These are phyloP conservation scores for Ophiorrhiza pumila DNA, from an alignment of 257 asterid species.

Conservation along the genomic window DNA sequence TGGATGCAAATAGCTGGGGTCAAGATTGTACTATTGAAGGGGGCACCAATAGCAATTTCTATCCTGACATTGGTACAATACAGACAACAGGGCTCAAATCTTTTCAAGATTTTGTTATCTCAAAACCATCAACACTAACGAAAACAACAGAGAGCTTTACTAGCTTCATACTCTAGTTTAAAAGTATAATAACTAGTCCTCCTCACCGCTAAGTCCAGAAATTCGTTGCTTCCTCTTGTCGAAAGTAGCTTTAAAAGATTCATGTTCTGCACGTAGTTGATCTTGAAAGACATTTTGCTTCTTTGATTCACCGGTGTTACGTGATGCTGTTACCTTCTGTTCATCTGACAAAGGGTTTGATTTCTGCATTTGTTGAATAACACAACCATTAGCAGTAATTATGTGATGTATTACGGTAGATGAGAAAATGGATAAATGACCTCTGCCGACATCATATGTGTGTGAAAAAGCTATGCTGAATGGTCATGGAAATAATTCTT, in stretches of 20 bases:
- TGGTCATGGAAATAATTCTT: too few relatives aligned
- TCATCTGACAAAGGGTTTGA: conserved; percentile 74
- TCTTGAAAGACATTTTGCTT: conserved; percentile 58
- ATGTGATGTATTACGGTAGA: not conserved
- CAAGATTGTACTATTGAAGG: too few relatives aligned
- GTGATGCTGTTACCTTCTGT: conserved; percentile 40
- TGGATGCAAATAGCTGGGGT: too few relatives aligned
- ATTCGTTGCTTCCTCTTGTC: conserved; percentile 73
- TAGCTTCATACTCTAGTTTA: not conserved
- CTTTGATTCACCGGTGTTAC: conserved; percentile 38
- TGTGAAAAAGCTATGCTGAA: not conserved
- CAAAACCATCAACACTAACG: not conserved
- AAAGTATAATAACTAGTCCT: conserved; percentile 27
- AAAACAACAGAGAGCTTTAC: not conserved
- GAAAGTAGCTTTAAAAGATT: conserved; percentile 81
- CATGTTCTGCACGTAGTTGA: conserved; percentile 76
- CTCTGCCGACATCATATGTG: not conserved
- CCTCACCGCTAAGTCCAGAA: conserved; percentile 41
- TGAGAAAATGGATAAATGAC: not conserved
- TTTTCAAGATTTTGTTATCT: not conserved
- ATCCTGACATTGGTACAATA: too few relatives aligned
- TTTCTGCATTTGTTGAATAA: conserved; percentile 45
- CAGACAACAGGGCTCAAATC: too few relatives aligned
- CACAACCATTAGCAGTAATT: conserved; percentile 3
- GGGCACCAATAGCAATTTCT: too few relatives aligned